phyloP scores from a whole-genome alignment of 2,329 filamentous ascomycete species.

The Setomelanomma holmii region DNA sequence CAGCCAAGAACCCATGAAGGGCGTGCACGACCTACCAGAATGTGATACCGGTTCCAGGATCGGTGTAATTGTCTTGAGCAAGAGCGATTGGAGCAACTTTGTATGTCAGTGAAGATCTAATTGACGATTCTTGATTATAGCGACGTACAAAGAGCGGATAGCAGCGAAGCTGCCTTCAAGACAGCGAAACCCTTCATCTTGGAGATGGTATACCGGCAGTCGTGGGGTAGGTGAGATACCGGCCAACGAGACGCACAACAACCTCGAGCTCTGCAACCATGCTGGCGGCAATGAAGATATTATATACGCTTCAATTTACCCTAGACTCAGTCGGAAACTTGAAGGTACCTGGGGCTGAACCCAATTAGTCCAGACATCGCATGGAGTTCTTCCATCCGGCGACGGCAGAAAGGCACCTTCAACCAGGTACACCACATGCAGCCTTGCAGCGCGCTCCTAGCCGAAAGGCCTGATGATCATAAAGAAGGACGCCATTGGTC shows the following conservation, averaged over 20 bases:
- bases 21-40: conserved; percentile 32
- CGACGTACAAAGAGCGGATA: conserved; percentile 43
- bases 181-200: conserved; percentile 46
- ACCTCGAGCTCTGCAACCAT: conserved; percentile 30
- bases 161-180: conserved; percentile 46
- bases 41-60: conserved; percentile 39
- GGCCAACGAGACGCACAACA: conserved; percentile 32
- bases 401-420: conserved; percentile 26
- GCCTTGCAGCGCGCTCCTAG: conserved; percentile 21
- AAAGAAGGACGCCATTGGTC: conserved; percentile 31
- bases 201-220: conserved; percentile 24
- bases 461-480: conserved; percentile 37
- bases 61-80: conserved; percentile 42
- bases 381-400: conserved; percentile 22
- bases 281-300: conserved; percentile 22
- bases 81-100: conserved; percentile 33
- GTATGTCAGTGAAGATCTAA: conserved; percentile 13
- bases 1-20: background rate
- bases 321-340: conserved; percentile 22
- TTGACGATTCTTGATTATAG: conserved; percentile 1
- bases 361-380: conserved; percentile 29
- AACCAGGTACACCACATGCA: conserved; percentile 38
- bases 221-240: conserved; percentile 22
- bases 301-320: conserved; percentile 41
- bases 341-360: conserved; percentile 19